Evolutionary conservation across 306 rosid species (phyloP).

Genomic region (Corylus heterophylla): DNA sequence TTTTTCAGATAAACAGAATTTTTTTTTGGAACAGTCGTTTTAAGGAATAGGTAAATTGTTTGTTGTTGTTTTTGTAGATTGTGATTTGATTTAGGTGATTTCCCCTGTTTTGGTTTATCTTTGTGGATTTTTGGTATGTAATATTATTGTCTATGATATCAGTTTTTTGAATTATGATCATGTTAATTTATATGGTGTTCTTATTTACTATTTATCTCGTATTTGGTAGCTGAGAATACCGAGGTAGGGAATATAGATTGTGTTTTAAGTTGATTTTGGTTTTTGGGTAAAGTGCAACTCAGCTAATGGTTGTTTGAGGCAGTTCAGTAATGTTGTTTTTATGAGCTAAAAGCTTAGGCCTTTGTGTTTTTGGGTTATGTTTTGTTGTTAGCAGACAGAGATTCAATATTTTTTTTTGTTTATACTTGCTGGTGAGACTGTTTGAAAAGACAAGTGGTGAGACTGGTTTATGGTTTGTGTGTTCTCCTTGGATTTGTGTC

Average conservation of each 20-base stretch:
- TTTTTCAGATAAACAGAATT: no score
- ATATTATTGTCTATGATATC: neutral
- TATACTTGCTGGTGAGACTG: neutral
- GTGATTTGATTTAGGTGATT: neutral
- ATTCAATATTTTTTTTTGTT: neutral
- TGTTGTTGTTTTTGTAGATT: no score
- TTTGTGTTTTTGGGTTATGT: neutral
- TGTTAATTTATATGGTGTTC: neutral
- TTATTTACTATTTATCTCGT: neutral
- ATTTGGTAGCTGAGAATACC: neutral
- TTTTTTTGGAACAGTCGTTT: no score
- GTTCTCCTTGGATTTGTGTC: neutral
- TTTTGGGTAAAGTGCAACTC: neutral
- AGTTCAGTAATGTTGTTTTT: neutral
- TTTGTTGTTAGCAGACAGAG: neutral
- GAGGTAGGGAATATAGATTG: neutral
- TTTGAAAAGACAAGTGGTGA: neutral
- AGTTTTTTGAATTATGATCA: neutral
- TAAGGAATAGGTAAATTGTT: no score
- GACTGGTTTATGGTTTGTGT: neutral
- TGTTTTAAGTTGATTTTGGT: neutral
- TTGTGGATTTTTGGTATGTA: neutral
- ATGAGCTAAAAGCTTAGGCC: neutral
- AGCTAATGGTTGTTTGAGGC: neutral
- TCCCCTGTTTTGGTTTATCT: neutral